These are phyloP conservation scores for Reticulascus tulasneorum DNA, from an alignment of 2,329 filamentous ascomycete genomes.

Conservation along the genomic window DNA sequence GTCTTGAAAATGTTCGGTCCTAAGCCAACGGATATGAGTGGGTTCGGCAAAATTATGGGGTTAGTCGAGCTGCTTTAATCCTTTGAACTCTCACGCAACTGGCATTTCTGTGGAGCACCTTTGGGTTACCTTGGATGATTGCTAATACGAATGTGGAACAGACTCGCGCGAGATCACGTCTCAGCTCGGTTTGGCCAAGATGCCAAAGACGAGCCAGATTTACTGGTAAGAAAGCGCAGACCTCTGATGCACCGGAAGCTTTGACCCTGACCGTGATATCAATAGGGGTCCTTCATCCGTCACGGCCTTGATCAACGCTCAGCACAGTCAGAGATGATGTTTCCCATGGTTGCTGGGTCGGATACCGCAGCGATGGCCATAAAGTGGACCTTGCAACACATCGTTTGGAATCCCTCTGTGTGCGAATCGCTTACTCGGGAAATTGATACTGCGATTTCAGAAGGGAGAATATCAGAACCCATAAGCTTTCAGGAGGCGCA, in stretches of 20 bases:
- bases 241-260: too few relatives aligned
- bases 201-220: constrained; percentile 5
- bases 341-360: constrained; percentile 25
- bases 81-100: neutral
- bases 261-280: neutral
- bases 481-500: constrained; percentile 30
- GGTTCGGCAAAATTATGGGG: constrained; percentile 9
- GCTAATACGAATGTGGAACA: neutral
- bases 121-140: too few relatives aligned
- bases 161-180: constrained; percentile 5
- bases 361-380: constrained; percentile 31
- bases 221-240: constrained; percentile 1
- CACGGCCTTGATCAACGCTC: constrained; percentile 7
- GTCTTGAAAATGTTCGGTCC: neutral
- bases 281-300: constrained; percentile 4
- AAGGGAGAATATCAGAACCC: constrained; percentile 14
- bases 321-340: constrained; percentile 7
- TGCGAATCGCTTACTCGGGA: constrained; percentile 44
- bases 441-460: constrained; percentile 29
- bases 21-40: constrained; percentile 3
- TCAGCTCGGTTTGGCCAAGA: neutral
- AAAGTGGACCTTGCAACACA: constrained; percentile 44
- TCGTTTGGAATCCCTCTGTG: constrained; percentile 43
- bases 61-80: neutral
- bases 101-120: neutral